Percentiles rank a stretch among this genome's conserved stretches.
phyloP scores from a whole-genome alignment of 163 green algal genomes.

The Volvox carteri region DNA sequence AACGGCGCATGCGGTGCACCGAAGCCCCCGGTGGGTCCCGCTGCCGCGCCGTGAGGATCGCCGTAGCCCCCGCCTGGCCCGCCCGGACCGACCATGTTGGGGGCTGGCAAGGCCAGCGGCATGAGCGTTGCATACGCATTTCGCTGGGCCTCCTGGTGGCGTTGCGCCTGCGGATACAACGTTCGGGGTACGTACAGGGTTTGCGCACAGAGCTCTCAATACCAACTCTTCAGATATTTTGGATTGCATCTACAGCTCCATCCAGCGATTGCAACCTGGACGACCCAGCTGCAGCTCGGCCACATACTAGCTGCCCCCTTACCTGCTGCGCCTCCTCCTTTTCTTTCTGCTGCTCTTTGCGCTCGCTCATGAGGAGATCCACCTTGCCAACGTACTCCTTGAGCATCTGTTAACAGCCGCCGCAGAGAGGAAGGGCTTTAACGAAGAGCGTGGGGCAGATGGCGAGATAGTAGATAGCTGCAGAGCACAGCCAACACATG shows the following conservation, averaged over 20 bases:
- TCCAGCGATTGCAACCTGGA: too few relatives aligned
- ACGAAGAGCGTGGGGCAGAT: too few relatives aligned
- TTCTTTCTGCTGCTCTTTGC: conserved; percentile 76
- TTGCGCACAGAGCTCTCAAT: too few relatives aligned
- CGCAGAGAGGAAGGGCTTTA: too few relatives aligned
- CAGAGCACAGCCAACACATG: too few relatives aligned
- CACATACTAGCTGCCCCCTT: too few relatives aligned
- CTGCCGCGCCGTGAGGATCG: conserved; percentile 11
- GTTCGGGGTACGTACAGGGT: too few relatives aligned
- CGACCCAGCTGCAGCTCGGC: too few relatives aligned
- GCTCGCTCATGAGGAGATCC: conserved; percentile 92
- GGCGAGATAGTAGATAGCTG: too few relatives aligned
- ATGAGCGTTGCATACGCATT: conserved; percentile 86
- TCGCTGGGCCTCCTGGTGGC: conserved; percentile 77
- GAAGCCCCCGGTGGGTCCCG: neutral
- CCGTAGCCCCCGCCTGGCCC: conserved; percentile 47
- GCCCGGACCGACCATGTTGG: conserved; percentile 52
- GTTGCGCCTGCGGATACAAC: conserved; percentile 33
- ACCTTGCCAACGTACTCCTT: conserved; percentile 94
- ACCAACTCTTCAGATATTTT: too few relatives aligned
- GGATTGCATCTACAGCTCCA: too few relatives aligned
- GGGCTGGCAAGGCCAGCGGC: conserved; percentile 80
- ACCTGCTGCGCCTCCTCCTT: conserved; percentile 59
- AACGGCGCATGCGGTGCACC: conserved; percentile 7
- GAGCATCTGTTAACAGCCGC: too few relatives aligned